Conservation (phyloP, 106 monocot genomes). For the Acorus calamus region DNA sequence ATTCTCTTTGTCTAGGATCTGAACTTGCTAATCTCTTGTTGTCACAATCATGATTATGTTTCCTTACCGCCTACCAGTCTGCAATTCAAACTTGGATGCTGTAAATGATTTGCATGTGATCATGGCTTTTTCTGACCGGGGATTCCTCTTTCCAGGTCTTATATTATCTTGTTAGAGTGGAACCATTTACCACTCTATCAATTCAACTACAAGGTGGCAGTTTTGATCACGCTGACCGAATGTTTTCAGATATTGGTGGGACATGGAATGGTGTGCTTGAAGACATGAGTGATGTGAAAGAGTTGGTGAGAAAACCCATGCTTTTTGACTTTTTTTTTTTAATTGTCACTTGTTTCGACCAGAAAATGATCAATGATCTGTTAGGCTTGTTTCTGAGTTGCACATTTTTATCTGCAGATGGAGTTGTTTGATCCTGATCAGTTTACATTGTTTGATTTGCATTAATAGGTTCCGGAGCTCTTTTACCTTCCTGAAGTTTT, state of each 20-base stretch:
- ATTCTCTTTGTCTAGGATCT: no score
- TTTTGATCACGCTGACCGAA: slow-evolving; percentile 79
- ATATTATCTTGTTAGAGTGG: slow-evolving; percentile 86
- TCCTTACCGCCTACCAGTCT: no score
- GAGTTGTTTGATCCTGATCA: no score
- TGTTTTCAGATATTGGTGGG: slow-evolving; percentile 74
- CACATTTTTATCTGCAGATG: no score
- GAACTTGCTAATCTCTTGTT: no score
- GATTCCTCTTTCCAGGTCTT: slow-evolving; percentile 44
- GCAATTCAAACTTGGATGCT: no score
- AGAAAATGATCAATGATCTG: not conserved
- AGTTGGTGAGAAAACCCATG: slow-evolving; percentile 48
- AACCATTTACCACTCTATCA: slow-evolving; percentile 87
- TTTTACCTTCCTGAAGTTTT: slow-evolving; percentile 93
- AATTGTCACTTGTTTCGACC: no score
- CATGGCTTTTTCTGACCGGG: no score
- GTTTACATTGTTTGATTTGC: not conserved
- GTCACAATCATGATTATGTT: no score
- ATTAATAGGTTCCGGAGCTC: slow-evolving; percentile 81
- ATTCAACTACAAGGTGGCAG: slow-evolving; percentile 86
- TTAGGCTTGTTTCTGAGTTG: no score
- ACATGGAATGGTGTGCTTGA: slow-evolving; percentile 90
- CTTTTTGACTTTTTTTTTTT: slow-evolving; percentile 3
- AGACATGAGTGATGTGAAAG: slow-evolving; percentile 95
- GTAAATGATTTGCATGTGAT: slow-evolving; percentile 1